Evolutionary conservation across 169 alveolate species (phyloP).

Genomic region (Plasmodium cynomolgi): DNA sequence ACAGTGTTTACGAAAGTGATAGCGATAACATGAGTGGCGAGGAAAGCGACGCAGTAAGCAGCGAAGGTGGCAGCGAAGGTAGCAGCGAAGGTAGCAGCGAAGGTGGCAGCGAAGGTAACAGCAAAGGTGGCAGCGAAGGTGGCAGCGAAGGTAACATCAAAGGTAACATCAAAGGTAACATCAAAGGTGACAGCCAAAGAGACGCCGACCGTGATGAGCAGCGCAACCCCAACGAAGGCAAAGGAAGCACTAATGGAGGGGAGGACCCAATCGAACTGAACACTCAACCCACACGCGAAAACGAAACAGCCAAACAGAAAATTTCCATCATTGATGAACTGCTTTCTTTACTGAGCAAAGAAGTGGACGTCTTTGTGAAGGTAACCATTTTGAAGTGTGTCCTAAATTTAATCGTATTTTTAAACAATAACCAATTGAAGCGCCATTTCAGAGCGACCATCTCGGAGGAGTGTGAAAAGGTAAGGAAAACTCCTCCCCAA

Average conservation of each 20-base stretch:
- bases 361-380: conserved; percentile 23
- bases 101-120: too few relatives aligned
- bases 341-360: conserved; percentile 27
- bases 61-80: not conserved
- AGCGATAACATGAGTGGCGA: conserved; percentile 27
- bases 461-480: conserved; percentile 11
- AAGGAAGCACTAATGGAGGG: not conserved
- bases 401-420: conserved; percentile 20
- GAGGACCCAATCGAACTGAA: not conserved
- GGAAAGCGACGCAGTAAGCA: not conserved
- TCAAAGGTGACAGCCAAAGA: not conserved
- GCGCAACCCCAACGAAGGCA: not conserved
- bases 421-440: conserved; percentile 20
- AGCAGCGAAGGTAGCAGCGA: not conserved
- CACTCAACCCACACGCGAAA: not conserved
- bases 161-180: too few relatives aligned
- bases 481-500: not conserved
- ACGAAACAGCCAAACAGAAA: not conserved
- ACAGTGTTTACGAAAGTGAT: conserved; percentile 49
- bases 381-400: conserved; percentile 31
- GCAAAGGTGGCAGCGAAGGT: not conserved
- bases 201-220: not conserved
- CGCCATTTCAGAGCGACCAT: not conserved
- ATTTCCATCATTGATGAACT: conserved; percentile 58
- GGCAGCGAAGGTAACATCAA: not conserved